phyloP scores from a whole-genome alignment of 1,284 basidiomycete species.

The Ganoderma leucocontextum region DNA sequence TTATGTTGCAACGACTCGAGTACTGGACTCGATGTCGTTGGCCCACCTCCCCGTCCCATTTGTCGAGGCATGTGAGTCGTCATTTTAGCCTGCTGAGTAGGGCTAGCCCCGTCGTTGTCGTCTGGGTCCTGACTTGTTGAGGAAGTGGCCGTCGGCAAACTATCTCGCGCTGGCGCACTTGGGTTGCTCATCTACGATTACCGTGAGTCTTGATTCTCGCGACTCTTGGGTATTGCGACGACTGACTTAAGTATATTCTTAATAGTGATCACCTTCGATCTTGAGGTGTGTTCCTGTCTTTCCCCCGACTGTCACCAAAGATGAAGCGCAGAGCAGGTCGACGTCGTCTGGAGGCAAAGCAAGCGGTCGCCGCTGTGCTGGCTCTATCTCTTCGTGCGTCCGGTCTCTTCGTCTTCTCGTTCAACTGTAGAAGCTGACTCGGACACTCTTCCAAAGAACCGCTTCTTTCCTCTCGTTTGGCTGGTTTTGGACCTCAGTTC shows the following conservation, averaged over 20 bases:
- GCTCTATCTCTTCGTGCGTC: constrained; percentile 5
- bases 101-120: not conserved
- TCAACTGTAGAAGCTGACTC: no score
- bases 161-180: not conserved
- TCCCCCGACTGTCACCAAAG: not conserved
- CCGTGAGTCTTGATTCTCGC: not conserved
- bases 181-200: constrained; percentile 8
- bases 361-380: constrained; percentile 1
- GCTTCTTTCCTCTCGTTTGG: constrained; percentile 31
- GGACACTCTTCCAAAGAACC: constrained; percentile 23
- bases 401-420: no score
- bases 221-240: no score
- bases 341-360: constrained; percentile 1
- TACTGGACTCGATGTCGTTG: not conserved
- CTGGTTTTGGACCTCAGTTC: constrained; percentile 24
- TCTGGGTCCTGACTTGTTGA: not conserved
- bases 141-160: constrained; percentile 2
- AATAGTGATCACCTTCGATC: not conserved
- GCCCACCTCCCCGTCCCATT: not conserved
- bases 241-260: not conserved
- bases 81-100: not conserved
- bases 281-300: not conserved
- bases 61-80: not conserved
- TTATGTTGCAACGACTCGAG: not conserved
- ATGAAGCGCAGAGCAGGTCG: not conserved